Evolutionary conservation across 441 rosid species (phyloP).

Genomic region (Brassica hybrid): DNA sequence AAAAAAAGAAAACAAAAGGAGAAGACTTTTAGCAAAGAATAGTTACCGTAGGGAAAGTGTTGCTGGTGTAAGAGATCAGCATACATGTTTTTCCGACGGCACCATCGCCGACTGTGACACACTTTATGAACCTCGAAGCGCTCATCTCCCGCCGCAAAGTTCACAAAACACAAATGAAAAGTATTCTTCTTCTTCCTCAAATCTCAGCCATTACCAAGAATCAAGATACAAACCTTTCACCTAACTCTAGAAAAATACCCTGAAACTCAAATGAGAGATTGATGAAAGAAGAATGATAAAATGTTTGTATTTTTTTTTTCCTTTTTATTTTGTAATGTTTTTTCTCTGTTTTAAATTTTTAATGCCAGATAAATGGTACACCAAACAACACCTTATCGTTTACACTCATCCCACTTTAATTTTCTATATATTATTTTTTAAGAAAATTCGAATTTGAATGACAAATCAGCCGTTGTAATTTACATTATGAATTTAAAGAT

Average conservation of each 20-base stretch:
- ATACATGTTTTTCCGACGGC: conserved; percentile 97
- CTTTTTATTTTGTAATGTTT: not conserved
- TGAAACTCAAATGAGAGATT: conserved; percentile 21
- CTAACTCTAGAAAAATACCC: conserved; percentile 18
- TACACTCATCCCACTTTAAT: conserved; percentile 41
- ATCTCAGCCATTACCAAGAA: conserved; percentile 28
- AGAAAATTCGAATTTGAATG: conserved; percentile 27
- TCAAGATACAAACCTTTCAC: conserved; percentile 19
- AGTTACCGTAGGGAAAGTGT: conserved; percentile 89
- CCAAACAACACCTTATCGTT: conserved; percentile 42
- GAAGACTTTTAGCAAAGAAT: not conserved
- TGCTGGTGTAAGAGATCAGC: conserved; percentile 95
- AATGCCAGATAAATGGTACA: conserved; percentile 39
- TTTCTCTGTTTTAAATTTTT: not conserved
- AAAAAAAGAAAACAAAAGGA: too few species aligned
- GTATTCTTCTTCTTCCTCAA: conserved; percentile 13
- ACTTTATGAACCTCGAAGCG: conserved; percentile 92
- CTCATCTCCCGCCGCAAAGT: conserved; percentile 72
- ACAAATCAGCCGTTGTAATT: conserved; percentile 14
- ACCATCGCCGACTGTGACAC: conserved; percentile 97
- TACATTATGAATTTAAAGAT: not conserved
- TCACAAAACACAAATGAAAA: too few species aligned
- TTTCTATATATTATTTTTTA: not conserved
- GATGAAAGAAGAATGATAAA: conserved; percentile 25
- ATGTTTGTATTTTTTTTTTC: conserved; percentile 9